Evolutionary conservation across 225 moss, liverwort and hornwort species (phyloP), one percentile per base, ranked within the genome.

Genomic region (Takakia lepidozioides): DNA sequence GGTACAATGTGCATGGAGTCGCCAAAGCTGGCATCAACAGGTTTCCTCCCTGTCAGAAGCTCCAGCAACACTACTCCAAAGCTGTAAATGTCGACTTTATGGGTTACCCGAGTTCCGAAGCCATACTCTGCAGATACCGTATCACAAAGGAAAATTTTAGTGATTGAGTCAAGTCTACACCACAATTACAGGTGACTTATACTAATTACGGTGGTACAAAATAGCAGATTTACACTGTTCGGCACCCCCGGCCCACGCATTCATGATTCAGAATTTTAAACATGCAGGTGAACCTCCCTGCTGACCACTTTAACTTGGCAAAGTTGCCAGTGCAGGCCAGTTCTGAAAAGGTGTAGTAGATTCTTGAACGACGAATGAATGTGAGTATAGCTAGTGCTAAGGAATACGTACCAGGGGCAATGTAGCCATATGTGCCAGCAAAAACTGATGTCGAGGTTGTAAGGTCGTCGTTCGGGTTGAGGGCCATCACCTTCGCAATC

Each of bases 81-180:
- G 58, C 58, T 49, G 48, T 58, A 58, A 13, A 58, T 48, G 27
- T 58, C 58, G 23, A 46, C 48, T 27, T 58, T 51, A 41, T 49
- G 42, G 16, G 25, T 60, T 1, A 51, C 51, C 13, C 13, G 37
- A 38, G 13, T 38, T 38, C 10, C 37, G 10, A 9, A 13, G 13
- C 37, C 37, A 38, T 38, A 10, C 10, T 9, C 10, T 13, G 13
- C 37, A 38, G 13, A 10, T 9, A 38, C 37, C 37, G 10, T 13
- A 38, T 9, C n/a, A n/a, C n/a, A n/a, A n/a, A n/a, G n/a, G n/a
- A n/a, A n/a, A n/a, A n/a, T n/a, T n/a, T n/a, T n/a, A n/a, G n/a
- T n/a, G n/a, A n/a, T n/a, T n/a, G n/a, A n/a, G n/a, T n/a, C n/a
- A n/a, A n/a, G n/a, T n/a, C n/a, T n/a, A n/a, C n/a, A n/a, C n/a